These are phyloP conservation scores for Jatropha podagrica DNA, from an alignment of 441 rosid genomes.

Conservation along the genomic window DNA sequence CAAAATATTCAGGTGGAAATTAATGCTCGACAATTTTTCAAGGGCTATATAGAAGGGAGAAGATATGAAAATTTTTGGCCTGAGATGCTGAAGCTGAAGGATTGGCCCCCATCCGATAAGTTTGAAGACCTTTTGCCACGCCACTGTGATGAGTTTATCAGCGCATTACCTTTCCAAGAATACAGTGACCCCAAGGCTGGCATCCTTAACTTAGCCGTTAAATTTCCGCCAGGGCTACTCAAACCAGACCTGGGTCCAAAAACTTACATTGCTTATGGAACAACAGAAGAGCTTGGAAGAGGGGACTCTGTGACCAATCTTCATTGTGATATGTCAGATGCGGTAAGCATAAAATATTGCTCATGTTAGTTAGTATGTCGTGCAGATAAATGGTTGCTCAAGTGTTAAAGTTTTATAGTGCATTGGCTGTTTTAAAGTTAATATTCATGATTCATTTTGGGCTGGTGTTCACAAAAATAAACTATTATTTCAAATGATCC, in stretches of 20 bases:
- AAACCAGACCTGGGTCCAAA: constrained; percentile 97
- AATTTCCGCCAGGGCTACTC: constrained; percentile 60
- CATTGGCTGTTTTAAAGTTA: not conserved
- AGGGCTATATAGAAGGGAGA: constrained; percentile 82
- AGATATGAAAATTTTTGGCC: constrained; percentile 81
- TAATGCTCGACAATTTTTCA: constrained; percentile 59
- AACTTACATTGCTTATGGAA: constrained; percentile 87
- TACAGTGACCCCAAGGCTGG: constrained; percentile 81
- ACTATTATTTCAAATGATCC: not conserved
- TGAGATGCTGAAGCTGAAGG: constrained; percentile 94
- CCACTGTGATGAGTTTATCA: constrained; percentile 86
- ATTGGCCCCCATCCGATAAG: constrained; percentile 94
- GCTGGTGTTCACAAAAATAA: not conserved
- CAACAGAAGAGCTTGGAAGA: constrained; percentile 73
- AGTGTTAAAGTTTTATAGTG: not conserved
- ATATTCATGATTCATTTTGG: not conserved
- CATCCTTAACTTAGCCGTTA: constrained; percentile 74
- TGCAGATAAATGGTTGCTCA: not conserved
- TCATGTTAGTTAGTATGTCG: not conserved
- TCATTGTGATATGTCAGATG: constrained; percentile 95
- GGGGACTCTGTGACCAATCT: constrained; percentile 97
- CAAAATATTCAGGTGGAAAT: constrained; percentile 63
- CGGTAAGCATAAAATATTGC: constrained; percentile 44
- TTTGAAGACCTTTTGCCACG: constrained; percentile 90
- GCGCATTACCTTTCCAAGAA: constrained; percentile 83